Evolutionary conservation across 1,284 basidiomycete genomes (phyloP).

Genomic region (Pseudozyma hubeiensis): DNA sequence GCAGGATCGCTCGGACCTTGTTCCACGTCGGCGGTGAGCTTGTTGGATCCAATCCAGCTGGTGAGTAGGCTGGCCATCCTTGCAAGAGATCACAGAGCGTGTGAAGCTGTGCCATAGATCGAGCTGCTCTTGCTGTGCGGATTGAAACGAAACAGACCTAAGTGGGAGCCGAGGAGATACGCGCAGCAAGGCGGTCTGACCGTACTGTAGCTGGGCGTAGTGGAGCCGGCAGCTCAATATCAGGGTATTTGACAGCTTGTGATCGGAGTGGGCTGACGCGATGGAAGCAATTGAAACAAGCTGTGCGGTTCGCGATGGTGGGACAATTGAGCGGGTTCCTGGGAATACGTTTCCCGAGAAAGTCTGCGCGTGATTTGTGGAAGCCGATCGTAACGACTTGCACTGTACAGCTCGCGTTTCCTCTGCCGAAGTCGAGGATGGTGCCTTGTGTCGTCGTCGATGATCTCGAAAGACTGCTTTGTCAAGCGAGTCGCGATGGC

Average conservation of each 20-base stretch:
- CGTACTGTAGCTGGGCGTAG: too few relatives aligned
- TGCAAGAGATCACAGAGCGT: background rate
- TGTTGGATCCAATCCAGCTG: conserved; percentile 43
- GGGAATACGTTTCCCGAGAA: background rate
- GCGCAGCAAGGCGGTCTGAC: too few relatives aligned
- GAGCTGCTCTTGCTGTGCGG: too few relatives aligned
- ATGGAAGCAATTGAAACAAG: background rate
- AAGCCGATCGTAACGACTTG: too few relatives aligned
- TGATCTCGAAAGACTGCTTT: too few relatives aligned
- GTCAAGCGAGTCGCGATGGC: too few relatives aligned
- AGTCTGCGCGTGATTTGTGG: background rate
- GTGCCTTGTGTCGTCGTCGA: too few relatives aligned
- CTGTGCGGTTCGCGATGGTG: background rate
- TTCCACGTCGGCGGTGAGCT: conserved; percentile 21
- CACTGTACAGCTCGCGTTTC: too few relatives aligned
- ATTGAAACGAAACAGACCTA: too few relatives aligned
- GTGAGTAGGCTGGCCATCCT: conserved; percentile 43
- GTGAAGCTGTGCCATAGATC: background rate
- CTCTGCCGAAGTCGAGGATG: too few relatives aligned
- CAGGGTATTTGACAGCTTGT: background rate
- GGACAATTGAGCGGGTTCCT: background rate
- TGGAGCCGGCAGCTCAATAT: background rate
- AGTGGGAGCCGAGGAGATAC: too few relatives aligned
- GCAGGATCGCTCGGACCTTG: conserved; percentile 30
- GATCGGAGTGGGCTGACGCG: background rate